phyloP scores from a whole-genome alignment of 164 flowering plant genomes.

The Magnolia sinica region DNA sequence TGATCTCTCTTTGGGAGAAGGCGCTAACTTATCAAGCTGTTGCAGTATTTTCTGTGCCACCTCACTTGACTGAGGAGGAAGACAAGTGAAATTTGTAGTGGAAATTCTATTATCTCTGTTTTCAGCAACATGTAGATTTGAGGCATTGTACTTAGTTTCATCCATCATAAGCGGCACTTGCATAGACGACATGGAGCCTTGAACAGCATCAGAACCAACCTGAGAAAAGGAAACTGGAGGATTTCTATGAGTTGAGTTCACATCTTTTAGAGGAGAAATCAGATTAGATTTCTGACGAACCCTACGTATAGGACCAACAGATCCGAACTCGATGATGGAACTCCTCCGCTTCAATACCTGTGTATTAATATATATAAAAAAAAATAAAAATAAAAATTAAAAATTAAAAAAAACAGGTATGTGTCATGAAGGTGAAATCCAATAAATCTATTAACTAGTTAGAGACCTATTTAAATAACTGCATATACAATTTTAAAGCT shows the following conservation, averaged over 20 bases:
- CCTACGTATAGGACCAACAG: slow-evolving; percentile 77
- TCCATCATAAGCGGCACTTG: slow-evolving; percentile 16
- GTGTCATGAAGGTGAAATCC: neutral
- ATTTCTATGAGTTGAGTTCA: slow-evolving; percentile 15
- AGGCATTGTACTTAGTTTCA: slow-evolving; percentile 17
- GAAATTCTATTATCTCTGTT: slow-evolving; percentile 25
- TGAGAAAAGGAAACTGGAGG: slow-evolving; percentile 13
- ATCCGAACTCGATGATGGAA: slow-evolving; percentile 71
- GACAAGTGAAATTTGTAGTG: slow-evolving; percentile 31
- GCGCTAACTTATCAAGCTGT: slow-evolving; percentile 65
- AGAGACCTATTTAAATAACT: neutral
- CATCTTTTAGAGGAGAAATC: slow-evolving; percentile 32
- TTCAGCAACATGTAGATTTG: slow-evolving; percentile 22
- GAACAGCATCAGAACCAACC: slow-evolving; percentile 20
- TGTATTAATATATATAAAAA: neutral
- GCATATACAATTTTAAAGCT: too few species aligned
- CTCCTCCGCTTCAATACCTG: slow-evolving; percentile 74
- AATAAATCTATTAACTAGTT: neutral
- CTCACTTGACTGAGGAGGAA: slow-evolving; percentile 69
- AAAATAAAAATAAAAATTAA: too few species aligned
- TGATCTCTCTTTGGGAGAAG: slow-evolving; percentile 55
- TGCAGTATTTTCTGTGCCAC: slow-evolving; percentile 68
- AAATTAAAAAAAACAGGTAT: neutral
- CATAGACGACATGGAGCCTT: slow-evolving; percentile 11
- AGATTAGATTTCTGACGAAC: slow-evolving; percentile 75